These are phyloP conservation scores for Saccharomycopsis lassenensis DNA, from an alignment of 805 yeast genomes.

Conservation along the genomic window DNA sequence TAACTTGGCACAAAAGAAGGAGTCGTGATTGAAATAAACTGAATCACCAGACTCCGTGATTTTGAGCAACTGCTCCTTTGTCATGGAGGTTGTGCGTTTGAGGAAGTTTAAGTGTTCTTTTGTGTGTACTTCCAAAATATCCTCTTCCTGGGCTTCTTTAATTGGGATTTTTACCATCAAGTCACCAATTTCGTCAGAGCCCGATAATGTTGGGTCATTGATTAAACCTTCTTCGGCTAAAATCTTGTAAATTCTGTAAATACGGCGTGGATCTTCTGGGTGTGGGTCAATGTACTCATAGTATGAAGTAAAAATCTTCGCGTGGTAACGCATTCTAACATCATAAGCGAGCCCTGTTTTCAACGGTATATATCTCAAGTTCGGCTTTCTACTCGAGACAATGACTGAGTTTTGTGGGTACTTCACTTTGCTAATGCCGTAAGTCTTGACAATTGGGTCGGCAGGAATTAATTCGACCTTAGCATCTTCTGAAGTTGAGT, in stretches of 20 bases:
- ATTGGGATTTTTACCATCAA: slow-evolving; percentile 83
- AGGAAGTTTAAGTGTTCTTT: slow-evolving; percentile 68
- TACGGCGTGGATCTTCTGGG: slow-evolving; percentile 97
- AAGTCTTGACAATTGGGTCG: slow-evolving; percentile 16
- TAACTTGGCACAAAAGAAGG: slow-evolving; percentile 73
- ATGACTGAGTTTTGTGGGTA: slow-evolving; percentile 16
- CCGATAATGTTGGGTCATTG: slow-evolving; percentile 64
- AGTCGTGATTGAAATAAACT: slow-evolving; percentile 88
- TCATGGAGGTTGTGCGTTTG: slow-evolving; percentile 65
- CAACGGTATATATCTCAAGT: slow-evolving; percentile 42
- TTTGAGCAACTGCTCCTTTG: slow-evolving; percentile 61
- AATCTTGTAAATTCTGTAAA: slow-evolving; percentile 84
- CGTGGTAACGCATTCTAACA: slow-evolving; percentile 95
- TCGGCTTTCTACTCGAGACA: slow-evolving; percentile 14
- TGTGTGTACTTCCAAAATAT: slow-evolving; percentile 78
- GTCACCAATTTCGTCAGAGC: slow-evolving; percentile 66
- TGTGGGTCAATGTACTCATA: slow-evolving; percentile 96
- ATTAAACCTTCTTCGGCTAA: slow-evolving; percentile 91
- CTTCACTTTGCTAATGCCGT: slow-evolving; percentile 17
- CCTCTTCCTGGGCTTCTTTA: slow-evolving; percentile 80
- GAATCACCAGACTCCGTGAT: slow-evolving; percentile 92
- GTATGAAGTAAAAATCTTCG: slow-evolving; percentile 83
- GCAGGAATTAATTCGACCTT: not conserved
- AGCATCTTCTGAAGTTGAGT: not conserved
- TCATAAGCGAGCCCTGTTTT: slow-evolving; percentile 95